Percentiles rank a stretch among this genome's conserved stretches.
Evolutionary conservation across 2,329 filamentous ascomycete species (phyloP).

Genomic region (Botrytis fabae): DNA sequence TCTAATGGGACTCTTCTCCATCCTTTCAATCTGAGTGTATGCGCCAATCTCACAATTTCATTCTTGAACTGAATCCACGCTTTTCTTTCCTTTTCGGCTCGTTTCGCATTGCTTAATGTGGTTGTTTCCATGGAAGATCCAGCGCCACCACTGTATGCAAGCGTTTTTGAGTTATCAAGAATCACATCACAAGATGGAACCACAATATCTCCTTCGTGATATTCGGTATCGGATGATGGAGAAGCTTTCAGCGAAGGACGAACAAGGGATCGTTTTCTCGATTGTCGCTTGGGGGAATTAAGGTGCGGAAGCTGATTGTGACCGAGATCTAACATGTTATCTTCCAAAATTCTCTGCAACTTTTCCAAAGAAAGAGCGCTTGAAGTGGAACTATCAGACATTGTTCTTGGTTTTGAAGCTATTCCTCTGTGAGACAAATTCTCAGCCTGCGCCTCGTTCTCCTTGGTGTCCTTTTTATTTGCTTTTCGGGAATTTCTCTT

Average conservation of each 20-base stretch:
- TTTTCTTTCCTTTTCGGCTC: constrained; percentile 66
- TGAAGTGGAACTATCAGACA: constrained; percentile 64
- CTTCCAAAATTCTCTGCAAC: constrained; percentile 76
- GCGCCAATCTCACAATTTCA: constrained; percentile 84
- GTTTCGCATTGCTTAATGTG: constrained; percentile 47
- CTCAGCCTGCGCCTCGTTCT: constrained; percentile 14
- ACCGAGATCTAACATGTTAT: constrained; percentile 51
- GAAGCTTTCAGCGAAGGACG: constrained; percentile 35
- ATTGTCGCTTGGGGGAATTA: constrained; percentile 33
- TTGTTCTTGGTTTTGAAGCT: constrained; percentile 43
- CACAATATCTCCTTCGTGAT: constrained; percentile 74
- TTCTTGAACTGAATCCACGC: constrained; percentile 87
- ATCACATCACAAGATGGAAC: constrained; percentile 82
- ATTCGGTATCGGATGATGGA: constrained; percentile 82
- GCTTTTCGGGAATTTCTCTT: constrained; percentile 61
- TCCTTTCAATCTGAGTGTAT: constrained; percentile 86
- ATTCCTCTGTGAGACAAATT: constrained; percentile 25
- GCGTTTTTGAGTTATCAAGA: constrained; percentile 86
- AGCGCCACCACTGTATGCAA: constrained; percentile 66
- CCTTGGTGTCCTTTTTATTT: constrained; percentile 42
- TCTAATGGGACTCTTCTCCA: constrained; percentile 83
- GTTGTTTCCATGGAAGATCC: constrained; percentile 43
- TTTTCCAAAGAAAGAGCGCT: constrained; percentile 75
- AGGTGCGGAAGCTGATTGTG: constrained; percentile 36
- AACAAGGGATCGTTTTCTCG: constrained; percentile 29